Evolutionary conservation across 257 asterid genomes (phyloP).

Genomic region (Linaria vulgaris): DNA sequence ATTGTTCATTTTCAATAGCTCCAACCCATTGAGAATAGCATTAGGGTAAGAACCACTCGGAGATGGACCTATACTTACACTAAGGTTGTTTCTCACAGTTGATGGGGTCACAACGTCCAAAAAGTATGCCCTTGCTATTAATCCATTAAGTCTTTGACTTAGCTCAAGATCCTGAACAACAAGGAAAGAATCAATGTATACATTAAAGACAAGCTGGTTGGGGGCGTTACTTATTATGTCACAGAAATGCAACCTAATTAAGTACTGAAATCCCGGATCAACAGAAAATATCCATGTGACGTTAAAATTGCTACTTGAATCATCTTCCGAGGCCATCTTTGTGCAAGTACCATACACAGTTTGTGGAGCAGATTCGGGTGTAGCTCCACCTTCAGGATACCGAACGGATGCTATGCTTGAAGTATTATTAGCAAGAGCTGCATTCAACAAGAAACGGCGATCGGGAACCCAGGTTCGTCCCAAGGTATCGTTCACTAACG

Average conservation of each 20-base stretch:
- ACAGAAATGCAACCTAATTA: constrained; percentile 71
- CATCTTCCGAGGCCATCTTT: constrained; percentile 38
- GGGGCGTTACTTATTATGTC: constrained; percentile 61
- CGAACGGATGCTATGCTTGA: constrained; percentile 42
- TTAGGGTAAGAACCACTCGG: no score
- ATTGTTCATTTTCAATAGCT: no score
- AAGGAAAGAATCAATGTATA: no score
- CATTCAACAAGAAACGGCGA: constrained; percentile 31
- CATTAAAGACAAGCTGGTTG: no score
- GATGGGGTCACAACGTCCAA: no score
- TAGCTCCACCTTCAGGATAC: constrained; percentile 61
- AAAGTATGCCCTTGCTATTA: no score
- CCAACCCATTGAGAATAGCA: no score
- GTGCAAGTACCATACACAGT: constrained; percentile 80
- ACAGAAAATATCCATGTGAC: constrained; percentile 66
- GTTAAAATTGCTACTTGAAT: constrained; percentile 53
- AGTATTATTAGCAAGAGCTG: constrained; percentile 27
- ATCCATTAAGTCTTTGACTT: no score
- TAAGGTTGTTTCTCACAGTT: no score
- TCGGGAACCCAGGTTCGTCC: constrained; percentile 73
- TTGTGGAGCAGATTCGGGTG: constrained; percentile 52
- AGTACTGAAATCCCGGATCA: constrained; percentile 59
- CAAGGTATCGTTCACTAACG: constrained; percentile 54
- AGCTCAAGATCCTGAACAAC: no score
- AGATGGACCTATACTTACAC: no score